Conservation (phyloP, 1,139 yeast genomes). For the Taphrina flavorubra region DNA sequence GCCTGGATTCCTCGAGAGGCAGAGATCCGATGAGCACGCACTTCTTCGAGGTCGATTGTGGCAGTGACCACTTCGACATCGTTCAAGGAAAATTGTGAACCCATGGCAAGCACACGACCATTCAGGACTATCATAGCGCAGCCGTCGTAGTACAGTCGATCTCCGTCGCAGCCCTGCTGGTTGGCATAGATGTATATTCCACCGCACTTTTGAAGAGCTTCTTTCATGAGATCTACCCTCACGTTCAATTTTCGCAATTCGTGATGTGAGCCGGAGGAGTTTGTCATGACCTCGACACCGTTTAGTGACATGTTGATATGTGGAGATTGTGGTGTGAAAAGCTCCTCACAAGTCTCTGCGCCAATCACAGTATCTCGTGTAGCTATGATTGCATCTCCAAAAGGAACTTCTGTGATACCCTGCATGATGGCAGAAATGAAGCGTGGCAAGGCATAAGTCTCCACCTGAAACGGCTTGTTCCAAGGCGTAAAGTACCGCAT, state of each 20-base stretch:
- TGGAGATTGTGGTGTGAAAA: slow-evolving; percentile 95
- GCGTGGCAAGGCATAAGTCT: slow-evolving; percentile 73
- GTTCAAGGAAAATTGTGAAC: slow-evolving; percentile 75
- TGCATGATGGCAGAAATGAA: slow-evolving; percentile 63
- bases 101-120: slow-evolving; percentile 91
- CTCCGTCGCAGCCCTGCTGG: slow-evolving; percentile 98
- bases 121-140: slow-evolving; percentile 92
- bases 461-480: slow-evolving; percentile 77
- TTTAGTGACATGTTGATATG: slow-evolving; percentile 89
- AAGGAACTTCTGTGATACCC: slow-evolving; percentile 67
- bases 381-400: slow-evolving; percentile 89
- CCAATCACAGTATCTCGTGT: slow-evolving; percentile 88
- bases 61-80: slow-evolving; percentile 96
- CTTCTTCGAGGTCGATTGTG: slow-evolving; percentile 90
- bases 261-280: slow-evolving; percentile 95
- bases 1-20: slow-evolving; percentile 81
- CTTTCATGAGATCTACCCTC: slow-evolving; percentile 80
- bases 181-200: slow-evolving; percentile 92
- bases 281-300: slow-evolving; percentile 95
- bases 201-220: slow-evolving; percentile 94
- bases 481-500: slow-evolving; percentile 97
- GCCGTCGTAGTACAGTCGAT: slow-evolving; percentile 93
- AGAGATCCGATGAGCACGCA: slow-evolving; percentile 74
- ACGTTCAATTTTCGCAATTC: slow-evolving; percentile 88
- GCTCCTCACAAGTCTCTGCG: slow-evolving; percentile 95